These are phyloP conservation scores for Lithohypha guttulata DNA, from an alignment of 2,329 filamentous ascomycete genomes.

Conservation along the genomic window DNA sequence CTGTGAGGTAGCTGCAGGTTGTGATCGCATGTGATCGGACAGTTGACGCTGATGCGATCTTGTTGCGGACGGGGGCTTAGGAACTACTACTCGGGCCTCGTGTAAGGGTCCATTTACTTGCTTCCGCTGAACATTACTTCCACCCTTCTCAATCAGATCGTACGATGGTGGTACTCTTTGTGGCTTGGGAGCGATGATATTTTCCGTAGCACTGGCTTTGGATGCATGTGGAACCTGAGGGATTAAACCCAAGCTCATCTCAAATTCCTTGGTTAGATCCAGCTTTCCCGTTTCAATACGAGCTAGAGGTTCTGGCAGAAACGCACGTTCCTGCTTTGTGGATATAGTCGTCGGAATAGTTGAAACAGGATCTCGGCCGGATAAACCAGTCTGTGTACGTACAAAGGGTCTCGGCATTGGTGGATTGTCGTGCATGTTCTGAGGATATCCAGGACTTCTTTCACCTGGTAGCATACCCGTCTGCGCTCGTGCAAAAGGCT, in stretches of 20 bases:
- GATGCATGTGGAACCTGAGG: slow-evolving; percentile 1
- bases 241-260: slow-evolving; percentile 17
- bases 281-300: slow-evolving; percentile 1
- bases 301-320: not conserved
- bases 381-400: slow-evolving; percentile 3
- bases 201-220: no score
- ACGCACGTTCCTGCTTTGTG: not conserved
- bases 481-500: slow-evolving; percentile 1
- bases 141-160: slow-evolving; percentile 5
- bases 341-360: not conserved
- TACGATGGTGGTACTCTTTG: slow-evolving; percentile 5
- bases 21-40: no score
- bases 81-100: no score
- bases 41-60: not conserved
- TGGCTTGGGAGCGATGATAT: slow-evolving; percentile 17
- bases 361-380: not conserved
- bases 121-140: not conserved
- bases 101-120: not conserved
- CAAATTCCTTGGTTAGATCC: slow-evolving; percentile 19
- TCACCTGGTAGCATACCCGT: not conserved
- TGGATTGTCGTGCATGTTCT: not conserved
- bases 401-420: slow-evolving; percentile 6
- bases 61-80: no score
- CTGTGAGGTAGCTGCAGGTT: not conserved
- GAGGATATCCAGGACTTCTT: not conserved